A percentile compares a stretch with the other conserved stretches of the same genome.
These are phyloP conservation scores for Xylariales sp. DNA, from an alignment of 2,329 filamentous ascomycete genomes.

Conservation along the genomic window DNA sequence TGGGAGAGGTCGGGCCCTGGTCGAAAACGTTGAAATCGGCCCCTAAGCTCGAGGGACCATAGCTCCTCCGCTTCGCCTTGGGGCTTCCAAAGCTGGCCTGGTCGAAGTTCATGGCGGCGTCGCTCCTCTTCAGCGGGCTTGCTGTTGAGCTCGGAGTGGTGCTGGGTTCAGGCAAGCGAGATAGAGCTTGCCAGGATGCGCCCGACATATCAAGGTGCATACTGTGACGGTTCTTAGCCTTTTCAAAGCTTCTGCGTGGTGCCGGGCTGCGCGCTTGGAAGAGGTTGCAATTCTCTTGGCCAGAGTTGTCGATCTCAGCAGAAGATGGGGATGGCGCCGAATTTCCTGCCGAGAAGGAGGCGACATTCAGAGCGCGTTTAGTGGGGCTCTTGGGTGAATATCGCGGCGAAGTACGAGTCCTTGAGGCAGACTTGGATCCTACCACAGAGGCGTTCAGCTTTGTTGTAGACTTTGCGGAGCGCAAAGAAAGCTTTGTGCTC, in stretches of 20 bases:
- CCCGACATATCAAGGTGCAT: conserved; percentile 54
- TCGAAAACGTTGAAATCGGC: conserved; percentile 75
- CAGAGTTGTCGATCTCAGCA: conserved; percentile 34
- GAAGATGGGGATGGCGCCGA: conserved; percentile 48
- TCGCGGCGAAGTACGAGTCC: conserved; percentile 67
- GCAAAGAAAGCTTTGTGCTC: conserved; percentile 61
- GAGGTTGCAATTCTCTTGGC: conserved; percentile 37
- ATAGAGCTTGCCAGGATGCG: conserved; percentile 44
- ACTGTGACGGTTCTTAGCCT: conserved; percentile 44
- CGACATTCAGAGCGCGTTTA: conserved; percentile 69
- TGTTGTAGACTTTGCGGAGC: conserved; percentile 58
- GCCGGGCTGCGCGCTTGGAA: conserved; percentile 31
- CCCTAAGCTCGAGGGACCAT: conserved; percentile 63
- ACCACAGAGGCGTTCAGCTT: conserved; percentile 37
- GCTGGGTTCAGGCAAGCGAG: conserved; percentile 45
- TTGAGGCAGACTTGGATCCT: conserved; percentile 51
- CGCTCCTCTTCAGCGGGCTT: conserved; percentile 87
- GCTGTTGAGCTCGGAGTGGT: conserved; percentile 53
- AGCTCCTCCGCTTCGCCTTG: conserved; percentile 86
- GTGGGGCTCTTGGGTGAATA: conserved; percentile 77
- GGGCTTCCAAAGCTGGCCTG: conserved; percentile 76
- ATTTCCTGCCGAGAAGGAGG: conserved; percentile 65
- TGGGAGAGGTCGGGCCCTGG: conserved; percentile 34
- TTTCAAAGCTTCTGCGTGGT: conserved; percentile 42
- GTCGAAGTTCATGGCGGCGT: conserved; percentile 84